Percentiles rank a stretch among this genome's conserved stretches.
Conservation (phyloP, 1,284 basidiomycete genomes). For the Heterobasidion annosum region DNA sequence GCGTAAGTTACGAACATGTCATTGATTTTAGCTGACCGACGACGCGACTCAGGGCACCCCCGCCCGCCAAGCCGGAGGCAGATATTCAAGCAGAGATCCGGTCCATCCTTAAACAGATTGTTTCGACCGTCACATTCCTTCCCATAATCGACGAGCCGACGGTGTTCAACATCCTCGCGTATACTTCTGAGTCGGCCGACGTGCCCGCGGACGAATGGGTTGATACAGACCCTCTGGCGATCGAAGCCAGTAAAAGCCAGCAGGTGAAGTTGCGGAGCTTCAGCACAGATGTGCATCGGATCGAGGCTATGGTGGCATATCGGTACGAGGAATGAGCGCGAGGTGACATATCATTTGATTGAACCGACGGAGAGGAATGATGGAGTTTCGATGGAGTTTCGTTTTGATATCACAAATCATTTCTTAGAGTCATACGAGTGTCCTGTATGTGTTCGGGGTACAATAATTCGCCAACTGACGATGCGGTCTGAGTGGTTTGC, state of each 20-base stretch:
- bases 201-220: slow-evolving; percentile 90
- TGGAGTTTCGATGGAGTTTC: neutral
- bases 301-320: slow-evolving; percentile 86
- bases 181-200: slow-evolving; percentile 82
- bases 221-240: slow-evolving; percentile 91
- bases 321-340: slow-evolving; percentile 51
- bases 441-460: neutral
- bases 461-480: too few relatives aligned
- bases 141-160: slow-evolving; percentile 94
- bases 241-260: slow-evolving; percentile 93
- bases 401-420: neutral
- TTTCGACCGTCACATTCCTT: slow-evolving; percentile 91
- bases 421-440: neutral
- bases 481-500: too few relatives aligned
- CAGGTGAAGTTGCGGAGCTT: slow-evolving; percentile 90
- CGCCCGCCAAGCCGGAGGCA: slow-evolving; percentile 66
- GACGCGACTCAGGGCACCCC: slow-evolving; percentile 1
- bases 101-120: slow-evolving; percentile 97
- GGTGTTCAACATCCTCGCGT: slow-evolving; percentile 92
- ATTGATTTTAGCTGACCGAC: slow-evolving; percentile 2
- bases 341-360: slow-evolving; percentile 7
- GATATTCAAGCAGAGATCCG: slow-evolving; percentile 98
- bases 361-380: neutral
- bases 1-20: slow-evolving; percentile 29
- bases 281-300: slow-evolving; percentile 84